Evolutionary conservation across 1,139 yeast genomes (phyloP).

Genomic region (Kurtzmaniella natalensis): DNA sequence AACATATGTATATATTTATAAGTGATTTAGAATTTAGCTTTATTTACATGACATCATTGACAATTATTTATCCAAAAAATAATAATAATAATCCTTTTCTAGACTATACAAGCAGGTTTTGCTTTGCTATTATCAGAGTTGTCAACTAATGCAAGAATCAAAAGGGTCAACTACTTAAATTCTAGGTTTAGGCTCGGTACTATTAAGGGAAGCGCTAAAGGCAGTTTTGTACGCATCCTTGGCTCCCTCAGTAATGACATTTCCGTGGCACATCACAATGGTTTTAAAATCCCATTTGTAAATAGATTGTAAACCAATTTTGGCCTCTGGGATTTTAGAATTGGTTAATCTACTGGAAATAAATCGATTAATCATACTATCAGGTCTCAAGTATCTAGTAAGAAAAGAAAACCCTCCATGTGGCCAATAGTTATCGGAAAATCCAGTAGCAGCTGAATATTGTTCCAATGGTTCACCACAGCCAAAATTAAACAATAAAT

Average conservation of each 20-base stretch:
- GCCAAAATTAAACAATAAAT: constrained; percentile 49
- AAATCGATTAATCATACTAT: constrained; percentile 30
- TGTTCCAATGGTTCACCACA: constrained; percentile 23
- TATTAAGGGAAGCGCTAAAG: constrained; percentile 7
- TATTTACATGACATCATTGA: too few relatives aligned
- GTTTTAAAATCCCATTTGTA: constrained; percentile 44
- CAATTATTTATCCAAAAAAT: too few relatives aligned
- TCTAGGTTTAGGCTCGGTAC: too few relatives aligned
- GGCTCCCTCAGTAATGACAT: constrained; percentile 42
- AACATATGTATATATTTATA: too few relatives aligned
- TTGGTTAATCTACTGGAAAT: constrained; percentile 21
- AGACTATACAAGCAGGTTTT: too few relatives aligned
- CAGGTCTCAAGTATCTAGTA: constrained; percentile 36
- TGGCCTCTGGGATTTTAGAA: constrained; percentile 11
- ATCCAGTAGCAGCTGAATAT: constrained; percentile 43
- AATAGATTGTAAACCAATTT: constrained; percentile 30
- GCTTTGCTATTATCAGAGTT: too few relatives aligned
- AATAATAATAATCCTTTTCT: too few relatives aligned
- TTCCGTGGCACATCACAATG: constrained; percentile 58
- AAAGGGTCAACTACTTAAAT: too few relatives aligned
- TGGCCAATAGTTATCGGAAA: constrained; percentile 25
- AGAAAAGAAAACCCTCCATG: constrained; percentile 36
- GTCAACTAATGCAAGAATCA: too few relatives aligned
- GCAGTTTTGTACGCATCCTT: constrained; percentile 22
- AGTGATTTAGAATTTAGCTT: too few relatives aligned